Evolutionary conservation across 345 rosid species (phyloP), one percentile per base, ranked within the genome.

Genomic region (Euphorbia peplus): DNA sequence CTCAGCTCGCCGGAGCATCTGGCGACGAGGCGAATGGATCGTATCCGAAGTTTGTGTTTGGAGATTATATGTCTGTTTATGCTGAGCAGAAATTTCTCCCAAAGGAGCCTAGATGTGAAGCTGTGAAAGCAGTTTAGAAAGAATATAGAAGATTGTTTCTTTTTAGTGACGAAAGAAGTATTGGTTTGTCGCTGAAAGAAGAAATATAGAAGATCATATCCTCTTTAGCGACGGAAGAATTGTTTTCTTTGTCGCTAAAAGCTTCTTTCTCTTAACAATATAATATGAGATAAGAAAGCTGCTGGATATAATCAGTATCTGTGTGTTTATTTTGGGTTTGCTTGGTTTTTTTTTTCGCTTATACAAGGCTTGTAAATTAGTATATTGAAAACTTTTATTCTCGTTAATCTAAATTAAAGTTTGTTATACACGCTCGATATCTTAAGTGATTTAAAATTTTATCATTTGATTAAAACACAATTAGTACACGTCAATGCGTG

Each of bases 51-150:
- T 87, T 89, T 76, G 81, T 93, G 73, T 90, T 90, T 61, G 98
- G 87, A 16, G 98, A 93, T n/a, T 93, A 93, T 70, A 93, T 93
- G 97, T 81, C 89, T 44, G 81, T 90, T 41, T 93, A 93, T 74
- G 85, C 78, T n/a, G 72, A 83, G 67, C 98, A 93, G 83, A 93
- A 93, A 90, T 93, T 89, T 76, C 88, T 76, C 39, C 80, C 96
- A 0, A 93, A 93, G 67, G 98, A 90, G 63, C 92, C 97, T 3
- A 89, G 98, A 77, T 90, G 90, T 77, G 82, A 79, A 76, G 91
- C 96, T 30, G 85, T 84, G 6, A 89, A 67, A 73, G 76, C 89
- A 46, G 54, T 77, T 64, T 87, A 67, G 86, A 63, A 21, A n/a
- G n/a, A 67, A 57, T 47, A 66, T 16, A 67, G 35, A 50, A 11